Evolutionary conservation across 169 alveolate species (phyloP), one percentile per base, ranked within the genome.

Genomic region (Cryptosporidium baileyi): DNA sequence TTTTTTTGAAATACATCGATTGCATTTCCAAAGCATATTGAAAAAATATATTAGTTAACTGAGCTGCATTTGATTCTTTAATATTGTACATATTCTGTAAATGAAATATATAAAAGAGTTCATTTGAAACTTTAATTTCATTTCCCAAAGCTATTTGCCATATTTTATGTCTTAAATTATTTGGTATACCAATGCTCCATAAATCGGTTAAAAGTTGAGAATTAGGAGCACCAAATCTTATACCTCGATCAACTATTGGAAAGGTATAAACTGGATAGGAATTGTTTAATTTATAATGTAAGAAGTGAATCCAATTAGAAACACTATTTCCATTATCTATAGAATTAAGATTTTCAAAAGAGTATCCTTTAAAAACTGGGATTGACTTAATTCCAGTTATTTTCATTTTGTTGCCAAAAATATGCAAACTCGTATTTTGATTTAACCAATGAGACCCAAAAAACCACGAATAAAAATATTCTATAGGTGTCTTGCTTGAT

Each of bases 221-320:
- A 57, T 74, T 74, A n/a, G 85, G 85, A 32, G 85, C 67, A 22
- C 67, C 85, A 74, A 74, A 74, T 40, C 85, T 51, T 38, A 74
- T 24, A 24, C 85, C 85, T 17, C 85, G 17, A 24, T 74, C 85
- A 54, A 74, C 52, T 28, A 74, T 57, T 38, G 85, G 74, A 15
- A 51, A 22, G 17, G 85, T 24, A 28, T 74, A 32, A 2, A 74
- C 34, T 32, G 45, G 67, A 59, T 74, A 34, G 3, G 67, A 36
- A n/a, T 43, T 74, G 43, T 57, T 19, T 24, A 74, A 6, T 41
- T 51, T 74, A 52, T 54, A 40, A 13, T 49, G 67, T 38, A 74
- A 40, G 28, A 51, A 52, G 54, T 74, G 40, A 57, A 54, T 24
- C 85, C 85, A 74, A 30, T 65, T 65, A 1, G 63, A 65, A 8